A percentile compares a stretch with the other conserved stretches of the same genome.
These are phyloP conservation scores for Mariannaea elegans DNA, from an alignment of 2,329 filamentous ascomycete genomes.

Conservation along the genomic window DNA sequence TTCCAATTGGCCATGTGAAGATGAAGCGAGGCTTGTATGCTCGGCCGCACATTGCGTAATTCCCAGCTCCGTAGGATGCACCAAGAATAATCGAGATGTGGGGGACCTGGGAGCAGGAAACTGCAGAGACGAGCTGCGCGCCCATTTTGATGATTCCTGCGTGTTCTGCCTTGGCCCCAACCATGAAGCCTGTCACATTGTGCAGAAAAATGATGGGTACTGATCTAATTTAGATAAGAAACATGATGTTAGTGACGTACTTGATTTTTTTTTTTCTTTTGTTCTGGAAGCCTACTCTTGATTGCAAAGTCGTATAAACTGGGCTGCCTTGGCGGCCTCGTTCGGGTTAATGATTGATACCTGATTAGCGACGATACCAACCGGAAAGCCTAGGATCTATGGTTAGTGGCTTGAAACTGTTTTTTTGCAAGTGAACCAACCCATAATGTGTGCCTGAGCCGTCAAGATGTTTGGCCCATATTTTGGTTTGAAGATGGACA, in stretches of 20 bases:
- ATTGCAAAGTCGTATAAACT: slow-evolving; percentile 55
- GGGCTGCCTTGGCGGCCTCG: slow-evolving; percentile 51
- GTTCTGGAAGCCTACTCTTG: slow-evolving; percentile 44
- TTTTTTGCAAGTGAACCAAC: slow-evolving; percentile 10
- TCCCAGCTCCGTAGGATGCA: slow-evolving; percentile 55
- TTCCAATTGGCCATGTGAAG: slow-evolving; percentile 34
- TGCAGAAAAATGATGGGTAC: slow-evolving; percentile 55
- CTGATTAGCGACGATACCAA: slow-evolving; percentile 53
- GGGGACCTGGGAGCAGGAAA: slow-evolving; percentile 53
- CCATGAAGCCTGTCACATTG: slow-evolving; percentile 60
- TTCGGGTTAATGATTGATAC: slow-evolving; percentile 49
- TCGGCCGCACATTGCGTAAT: slow-evolving; percentile 57
- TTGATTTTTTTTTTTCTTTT: too few species aligned
- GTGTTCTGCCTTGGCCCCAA: slow-evolving; percentile 54
- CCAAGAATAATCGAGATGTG: slow-evolving; percentile 56
- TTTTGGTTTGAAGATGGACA: slow-evolving; percentile 50
- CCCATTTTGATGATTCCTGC: slow-evolving; percentile 54
- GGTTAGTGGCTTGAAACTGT: neutral
- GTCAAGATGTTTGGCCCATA: slow-evolving; percentile 51
- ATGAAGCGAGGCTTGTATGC: slow-evolving; percentile 53
- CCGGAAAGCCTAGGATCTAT: slow-evolving; percentile 39
- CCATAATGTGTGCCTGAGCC: slow-evolving; percentile 48
- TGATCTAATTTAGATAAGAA: slow-evolving; percentile 30
- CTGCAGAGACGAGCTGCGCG: slow-evolving; percentile 55
- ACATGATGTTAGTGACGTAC: neutral